Evolutionary conservation across 2,329 filamentous ascomycete species (phyloP), one percentile per base, ranked within the genome.

Genomic region (Alternaria incomplexa): DNA sequence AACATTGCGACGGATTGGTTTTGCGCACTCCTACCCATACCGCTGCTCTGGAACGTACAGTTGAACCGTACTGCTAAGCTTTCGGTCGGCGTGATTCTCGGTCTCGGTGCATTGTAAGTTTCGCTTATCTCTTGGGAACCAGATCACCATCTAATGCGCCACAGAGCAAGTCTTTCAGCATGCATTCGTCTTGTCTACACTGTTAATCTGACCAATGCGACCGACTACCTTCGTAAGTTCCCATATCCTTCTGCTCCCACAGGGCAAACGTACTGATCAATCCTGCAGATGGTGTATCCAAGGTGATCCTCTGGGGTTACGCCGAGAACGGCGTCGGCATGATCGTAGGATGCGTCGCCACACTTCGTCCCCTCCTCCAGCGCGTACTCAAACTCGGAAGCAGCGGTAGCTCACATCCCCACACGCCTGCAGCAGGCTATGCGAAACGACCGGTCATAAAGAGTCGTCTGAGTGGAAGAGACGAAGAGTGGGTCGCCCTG

Each of bases 1-100:
- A 62, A 62, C 20, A 58, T 62, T 58, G 55, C 59, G n/a, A 62
- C 59, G 23, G 55, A 62, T 32, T 62, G 59, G 59, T 62, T 62
- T 28, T 62, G 59, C 40, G 59, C 59, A 9, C 55, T 62, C 40
- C 20, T 62, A 17, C 59, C 59, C 30, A 54, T 62, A 62, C 59
- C 59, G 15, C 44, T 62, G 5, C 56, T 62, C 20, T 62, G 59
- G 59, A 62, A 62, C 22, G 59, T 62, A 15, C 59, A 62, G 43
- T 45, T 62, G 23, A 62, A 62, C 15, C 48, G 59, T 32, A 62
- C 58, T 26, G 55, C 59, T 57, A 62, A 62, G 59, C 55, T 62
- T 48, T 62, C 59, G 15, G 59, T 62, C 47, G 55, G 59, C 50
- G 55, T 62, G 10, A 62, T 62, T 62, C 59, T 58, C 56, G 59